phyloP scores from a whole-genome alignment of 352 stramenopile species.

The Phytophthora melonis region DNA sequence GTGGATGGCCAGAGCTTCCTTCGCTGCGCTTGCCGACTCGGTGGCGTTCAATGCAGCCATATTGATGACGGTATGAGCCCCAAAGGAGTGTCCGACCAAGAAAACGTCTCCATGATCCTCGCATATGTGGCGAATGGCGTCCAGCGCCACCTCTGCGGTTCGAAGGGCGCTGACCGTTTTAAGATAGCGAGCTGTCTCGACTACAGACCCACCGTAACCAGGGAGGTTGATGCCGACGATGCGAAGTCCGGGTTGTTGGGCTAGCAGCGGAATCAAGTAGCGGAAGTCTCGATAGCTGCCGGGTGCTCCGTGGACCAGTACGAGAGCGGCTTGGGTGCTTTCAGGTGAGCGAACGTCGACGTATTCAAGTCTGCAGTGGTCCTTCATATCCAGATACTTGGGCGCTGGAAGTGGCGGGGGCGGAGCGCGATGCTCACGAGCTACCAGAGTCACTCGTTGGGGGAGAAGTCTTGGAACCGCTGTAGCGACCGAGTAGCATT shows the following conservation, averaged over 20 bases:
- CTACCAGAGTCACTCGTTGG: conserved; percentile 10
- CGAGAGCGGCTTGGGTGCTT: not conserved
- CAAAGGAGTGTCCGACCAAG: conserved; percentile 27
- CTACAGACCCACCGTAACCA: conserved; percentile 35
- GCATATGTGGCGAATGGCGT: conserved; percentile 42
- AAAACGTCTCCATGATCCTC: conserved; percentile 45
- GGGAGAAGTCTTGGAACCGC: conserved; percentile 17
- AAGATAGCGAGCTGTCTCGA: conserved; percentile 30
- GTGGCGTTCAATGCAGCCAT: conserved; percentile 45
- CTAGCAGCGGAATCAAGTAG: not conserved
- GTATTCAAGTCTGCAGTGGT: conserved; percentile 32
- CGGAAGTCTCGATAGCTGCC: conserved; percentile 11
- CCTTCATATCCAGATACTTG: conserved; percentile 22
- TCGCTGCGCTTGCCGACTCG: not conserved
- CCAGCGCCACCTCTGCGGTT: conserved; percentile 34
- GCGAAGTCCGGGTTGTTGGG: not conserved
- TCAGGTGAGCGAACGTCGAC: conserved; percentile 1
- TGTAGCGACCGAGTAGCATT: not conserved
- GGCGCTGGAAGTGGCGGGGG: conserved; percentile 35
- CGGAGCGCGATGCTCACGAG: conserved; percentile 10
- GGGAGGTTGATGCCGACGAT: conserved; percentile 21
- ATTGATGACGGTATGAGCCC: conserved; percentile 49
- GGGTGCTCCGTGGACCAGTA: conserved; percentile 1
- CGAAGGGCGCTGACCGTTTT: conserved; percentile 38
- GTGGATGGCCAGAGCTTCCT: conserved; percentile 22